Conservation (phyloP, 495 filamentous ascomycete species). For the Trichocladium uniseriatum region DNA sequence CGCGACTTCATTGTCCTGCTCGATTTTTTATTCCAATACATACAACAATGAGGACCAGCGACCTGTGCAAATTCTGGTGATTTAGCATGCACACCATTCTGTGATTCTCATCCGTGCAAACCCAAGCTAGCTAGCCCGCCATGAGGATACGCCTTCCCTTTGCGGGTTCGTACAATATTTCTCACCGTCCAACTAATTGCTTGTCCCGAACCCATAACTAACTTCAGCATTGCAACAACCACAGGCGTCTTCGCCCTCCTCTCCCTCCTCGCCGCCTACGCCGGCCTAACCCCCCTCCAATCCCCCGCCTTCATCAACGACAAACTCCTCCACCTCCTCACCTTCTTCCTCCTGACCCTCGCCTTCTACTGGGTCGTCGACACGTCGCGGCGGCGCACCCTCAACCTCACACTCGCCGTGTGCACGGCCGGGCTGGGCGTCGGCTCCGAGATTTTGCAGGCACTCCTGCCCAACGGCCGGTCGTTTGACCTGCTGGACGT, state of each 20-base stretch:
- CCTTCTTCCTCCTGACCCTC: constrained; percentile 81
- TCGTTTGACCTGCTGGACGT: constrained; percentile 80
- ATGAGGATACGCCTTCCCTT: constrained; percentile 70
- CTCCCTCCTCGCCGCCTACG: constrained; percentile 64
- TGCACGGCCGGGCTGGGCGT: constrained; percentile 66
- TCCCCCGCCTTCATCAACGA: constrained; percentile 54
- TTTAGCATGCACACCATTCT: background rate
- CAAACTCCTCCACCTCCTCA: constrained; percentile 80
- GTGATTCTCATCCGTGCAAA: background rate
- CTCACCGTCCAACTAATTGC: background rate
- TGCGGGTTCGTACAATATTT: constrained; percentile 45
- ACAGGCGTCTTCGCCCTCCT: constrained; percentile 71
- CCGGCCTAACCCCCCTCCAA: constrained; percentile 51
- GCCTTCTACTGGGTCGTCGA: constrained; percentile 97
- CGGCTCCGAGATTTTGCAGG: constrained; percentile 81
- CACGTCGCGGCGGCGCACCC: constrained; percentile 68
- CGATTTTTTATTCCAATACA: no score
- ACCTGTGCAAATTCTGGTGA: background rate
- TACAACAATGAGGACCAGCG: no score
- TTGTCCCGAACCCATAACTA: no score
- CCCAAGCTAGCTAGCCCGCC: background rate
- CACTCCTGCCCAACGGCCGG: constrained; percentile 68
- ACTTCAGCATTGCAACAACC: no score
- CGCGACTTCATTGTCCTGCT: no score
- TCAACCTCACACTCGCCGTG: constrained; percentile 76